A percentile compares a stretch with the other conserved stretches of the same genome.
Conservation (phyloP, 495 filamentous ascomycete genomes). For the Xylaria palmicola region DNA sequence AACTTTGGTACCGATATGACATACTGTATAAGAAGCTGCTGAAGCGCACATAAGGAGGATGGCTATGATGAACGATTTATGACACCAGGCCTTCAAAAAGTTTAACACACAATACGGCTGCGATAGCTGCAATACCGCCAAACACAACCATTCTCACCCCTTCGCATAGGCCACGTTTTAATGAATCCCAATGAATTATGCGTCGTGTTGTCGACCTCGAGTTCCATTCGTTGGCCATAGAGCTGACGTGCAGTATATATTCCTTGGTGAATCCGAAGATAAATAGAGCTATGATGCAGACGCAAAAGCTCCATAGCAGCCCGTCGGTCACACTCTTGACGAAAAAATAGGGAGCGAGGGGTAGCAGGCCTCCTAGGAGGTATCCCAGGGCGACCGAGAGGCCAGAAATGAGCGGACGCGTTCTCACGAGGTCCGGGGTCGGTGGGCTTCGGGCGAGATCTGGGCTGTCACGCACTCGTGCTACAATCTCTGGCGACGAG, state of each 20-base stretch:
- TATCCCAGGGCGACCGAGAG: slow-evolving; percentile 66
- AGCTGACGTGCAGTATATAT: slow-evolving; percentile 46
- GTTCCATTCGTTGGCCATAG: slow-evolving; percentile 31
- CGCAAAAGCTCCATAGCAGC: slow-evolving; percentile 64
- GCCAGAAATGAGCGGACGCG: slow-evolving; percentile 37
- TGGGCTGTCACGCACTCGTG: slow-evolving; percentile 8
- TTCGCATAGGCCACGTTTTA: slow-evolving; percentile 30
- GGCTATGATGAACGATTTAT: slow-evolving; percentile 5
- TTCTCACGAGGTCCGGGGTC: slow-evolving; percentile 4
- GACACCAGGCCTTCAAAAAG: slow-evolving; percentile 44
- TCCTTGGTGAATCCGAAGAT: slow-evolving; percentile 73
- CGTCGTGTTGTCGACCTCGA: slow-evolving; percentile 21
- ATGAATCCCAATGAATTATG: slow-evolving; percentile 25
- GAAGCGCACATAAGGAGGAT: background rate
- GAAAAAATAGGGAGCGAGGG: slow-evolving; percentile 76
- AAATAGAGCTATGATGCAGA: slow-evolving; percentile 70
- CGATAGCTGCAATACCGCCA: slow-evolving; percentile 63
- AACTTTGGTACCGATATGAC: background rate
- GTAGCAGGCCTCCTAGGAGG: slow-evolving; percentile 70
- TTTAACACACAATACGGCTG: slow-evolving; percentile 65
- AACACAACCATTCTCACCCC: slow-evolving; percentile 66
- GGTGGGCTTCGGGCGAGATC: slow-evolving; percentile 5
- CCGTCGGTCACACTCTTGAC: slow-evolving; percentile 60
- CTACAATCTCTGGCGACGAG: slow-evolving; percentile 60
- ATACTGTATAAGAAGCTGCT: slow-evolving; percentile 4